phyloP scores from a whole-genome alignment of 2,329 filamentous ascomycete genomes.

The Ambrosiella xylebori region DNA sequence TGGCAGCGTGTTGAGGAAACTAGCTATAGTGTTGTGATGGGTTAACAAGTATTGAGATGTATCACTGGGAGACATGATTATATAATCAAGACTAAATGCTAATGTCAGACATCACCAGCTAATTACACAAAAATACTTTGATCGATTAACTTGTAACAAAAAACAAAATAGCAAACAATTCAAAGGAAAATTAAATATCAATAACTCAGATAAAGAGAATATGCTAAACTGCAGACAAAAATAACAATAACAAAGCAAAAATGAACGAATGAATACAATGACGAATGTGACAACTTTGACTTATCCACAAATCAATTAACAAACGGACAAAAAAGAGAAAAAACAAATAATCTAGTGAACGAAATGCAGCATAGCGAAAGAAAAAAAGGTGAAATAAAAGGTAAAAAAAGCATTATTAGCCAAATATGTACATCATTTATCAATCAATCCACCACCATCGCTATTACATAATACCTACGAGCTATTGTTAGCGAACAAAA shows the following conservation, averaged over 20 bases:
- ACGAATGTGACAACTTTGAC: background rate
- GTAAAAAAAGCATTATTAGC: too few relatives aligned
- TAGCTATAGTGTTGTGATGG: background rate
- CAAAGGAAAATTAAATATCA: background rate
- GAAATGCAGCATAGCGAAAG: too few relatives aligned
- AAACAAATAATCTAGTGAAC: too few relatives aligned
- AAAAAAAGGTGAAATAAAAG: too few relatives aligned
- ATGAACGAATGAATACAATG: background rate
- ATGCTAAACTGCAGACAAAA: background rate
- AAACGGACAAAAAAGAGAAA: too few relatives aligned
- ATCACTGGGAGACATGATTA: background rate
- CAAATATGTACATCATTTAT: too few relatives aligned
- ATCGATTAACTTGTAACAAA: background rate
- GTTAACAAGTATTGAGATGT: background rate
- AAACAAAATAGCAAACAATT: background rate
- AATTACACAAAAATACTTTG: background rate
- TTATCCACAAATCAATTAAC: too few relatives aligned
- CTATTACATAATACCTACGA: background rate
- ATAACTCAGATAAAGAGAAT: background rate
- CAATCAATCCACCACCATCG: too few relatives aligned
- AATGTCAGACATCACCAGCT: background rate
- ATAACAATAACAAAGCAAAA: background rate
- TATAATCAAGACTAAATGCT: background rate
- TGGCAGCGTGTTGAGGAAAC: too few relatives aligned
- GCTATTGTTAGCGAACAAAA: conserved; percentile 1